Base-by-base conservation (phyloP, 164 flowering plant species). In the Vitis rotundifolia region DNA sequence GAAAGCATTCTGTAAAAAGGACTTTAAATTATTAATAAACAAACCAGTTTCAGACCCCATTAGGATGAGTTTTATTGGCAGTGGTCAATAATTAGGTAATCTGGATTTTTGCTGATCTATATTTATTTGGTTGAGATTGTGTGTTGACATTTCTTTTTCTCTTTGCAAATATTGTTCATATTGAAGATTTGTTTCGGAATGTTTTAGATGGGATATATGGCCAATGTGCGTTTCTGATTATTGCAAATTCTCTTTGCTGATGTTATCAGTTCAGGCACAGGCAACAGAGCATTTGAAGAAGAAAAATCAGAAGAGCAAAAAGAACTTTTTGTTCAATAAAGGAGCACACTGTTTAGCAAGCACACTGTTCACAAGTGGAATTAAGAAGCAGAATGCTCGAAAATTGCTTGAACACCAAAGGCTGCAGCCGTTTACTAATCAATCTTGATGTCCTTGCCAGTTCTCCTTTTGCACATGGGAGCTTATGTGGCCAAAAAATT, bases 241-340 rank as follows among this genome's bases (percentile, higher is more conserved):
- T 52, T 8, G 52, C 3, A 49, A 67, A 49, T 63, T 69, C 55
- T 75, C 48, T 61, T 67, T 64, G 51, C 9, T 68, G 66, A 63
- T 64, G 44, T 9, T 26, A 70, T 58, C 89, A 93, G 94, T 93
- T 76, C 89, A 84, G 83, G 92, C 83, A 8, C 90, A 87, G 82
- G 77, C 94, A 49, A 75, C 86, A 52, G 81, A 77, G 56, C 86
- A 89, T 76, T 67, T 86, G 79, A 80, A 75, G 61, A 81, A 64
- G 79, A 93, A 79, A 72, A 66, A 54, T 10, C 77, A 77, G 63
- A 71, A 62, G 61, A 70, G 59, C 75, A 57, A 61, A 53, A 60
- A 44, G 26, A 11, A 18, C 12, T 37, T 71, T 60, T 61, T 68
- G 8, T 2, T 52, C 44, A 15, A 61, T 18, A 68, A 10, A 10